Evolutionary conservation across 2,329 filamentous ascomycete species (phyloP), one percentile per base, ranked within the genome.

Genomic region (Exophiala xenobiotica): DNA sequence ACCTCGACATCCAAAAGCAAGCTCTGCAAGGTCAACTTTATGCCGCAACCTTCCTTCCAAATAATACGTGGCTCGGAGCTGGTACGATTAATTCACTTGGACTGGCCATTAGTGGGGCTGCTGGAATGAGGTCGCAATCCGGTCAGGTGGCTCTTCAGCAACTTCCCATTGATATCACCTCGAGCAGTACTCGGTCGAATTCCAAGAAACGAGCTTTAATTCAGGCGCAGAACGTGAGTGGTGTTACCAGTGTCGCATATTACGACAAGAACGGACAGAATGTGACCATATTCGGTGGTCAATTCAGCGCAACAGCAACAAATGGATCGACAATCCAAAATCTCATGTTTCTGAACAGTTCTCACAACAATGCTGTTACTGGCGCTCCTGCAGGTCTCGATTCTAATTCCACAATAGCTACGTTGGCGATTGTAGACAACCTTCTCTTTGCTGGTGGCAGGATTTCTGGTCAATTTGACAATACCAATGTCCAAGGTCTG

Each of bases 271-370:
- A 82, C 56, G 76, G 74, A 52, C 79, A 82, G 57, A 96, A 96
- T 68, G 78, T 95, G 50, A 97, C 93, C 0, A 81, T 97, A 31
- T 77, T 97, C 22, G 93, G 85, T 42, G 93, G 93, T 1, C 89
- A 90, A 63, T 99, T 99, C 67, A 80, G 81, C 6, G 85, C 88
- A 1, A 81, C 76, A 23, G 81, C 80, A 11, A 79, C 78, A 6
- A 81, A 91, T 60, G 88, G 85, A 18, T 83, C 85, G 3, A 77
- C 78, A 4, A 78, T 96, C 54, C 78, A 90, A 59, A 97, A 96
- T 63, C 74, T 99, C 12, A 76, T 87, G 29, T 81, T 99, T 58
- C 82, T 97, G 55, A 88, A 96, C 67, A 85, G 86, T 37, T 80
- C 82, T n/a, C 76, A 88, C 54, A 76, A 76, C 19, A 75, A 86